Evolutionary conservation across 352 stramenopile genomes (phyloP).

Genomic region (Thalassiosira pacifica): DNA sequence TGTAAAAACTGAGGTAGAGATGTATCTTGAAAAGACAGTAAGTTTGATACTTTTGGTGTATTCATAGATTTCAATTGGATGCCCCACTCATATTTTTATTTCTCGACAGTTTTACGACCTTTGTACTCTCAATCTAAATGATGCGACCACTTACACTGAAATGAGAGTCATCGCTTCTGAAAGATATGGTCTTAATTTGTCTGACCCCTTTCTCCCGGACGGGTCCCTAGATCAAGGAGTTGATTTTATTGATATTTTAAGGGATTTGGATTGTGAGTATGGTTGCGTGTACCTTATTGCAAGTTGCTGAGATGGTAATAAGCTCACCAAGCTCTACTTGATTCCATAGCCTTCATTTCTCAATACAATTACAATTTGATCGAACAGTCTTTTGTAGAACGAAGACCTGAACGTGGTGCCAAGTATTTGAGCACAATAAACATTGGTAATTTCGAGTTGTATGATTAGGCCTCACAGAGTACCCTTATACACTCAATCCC

Average conservation of each 20-base stretch:
- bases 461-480: too few relatives aligned
- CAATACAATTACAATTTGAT: constrained; percentile 94
- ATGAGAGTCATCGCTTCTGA: constrained; percentile 94
- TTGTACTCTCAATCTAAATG: constrained; percentile 93
- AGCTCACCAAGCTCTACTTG: constrained; percentile 4
- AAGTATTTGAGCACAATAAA: constrained; percentile 94
- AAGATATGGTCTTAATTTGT: constrained; percentile 92
- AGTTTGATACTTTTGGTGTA: neutral
- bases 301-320: neutral
- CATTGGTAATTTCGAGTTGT: too few relatives aligned
- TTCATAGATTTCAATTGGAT: too few relatives aligned
- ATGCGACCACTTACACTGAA: constrained; percentile 94
- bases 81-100: too few relatives aligned
- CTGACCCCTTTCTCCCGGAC: constrained; percentile 93
- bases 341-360: constrained; percentile 57
- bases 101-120: constrained; percentile 89
- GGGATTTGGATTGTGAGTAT: constrained; percentile 91
- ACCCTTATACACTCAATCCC: too few relatives aligned
- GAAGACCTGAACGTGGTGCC: constrained; percentile 90
- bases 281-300: neutral
- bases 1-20: constrained; percentile 89
- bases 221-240: constrained; percentile 91
- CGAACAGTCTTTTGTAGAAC: constrained; percentile 95
- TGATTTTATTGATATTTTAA: constrained; percentile 96
- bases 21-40: constrained; percentile 92